A percentile compares a stretch with the other conserved stretches of the same genome.
Conservation (phyloP, 1,284 basidiomycete species). For the Cutaneotrichosporon sp. region DNA sequence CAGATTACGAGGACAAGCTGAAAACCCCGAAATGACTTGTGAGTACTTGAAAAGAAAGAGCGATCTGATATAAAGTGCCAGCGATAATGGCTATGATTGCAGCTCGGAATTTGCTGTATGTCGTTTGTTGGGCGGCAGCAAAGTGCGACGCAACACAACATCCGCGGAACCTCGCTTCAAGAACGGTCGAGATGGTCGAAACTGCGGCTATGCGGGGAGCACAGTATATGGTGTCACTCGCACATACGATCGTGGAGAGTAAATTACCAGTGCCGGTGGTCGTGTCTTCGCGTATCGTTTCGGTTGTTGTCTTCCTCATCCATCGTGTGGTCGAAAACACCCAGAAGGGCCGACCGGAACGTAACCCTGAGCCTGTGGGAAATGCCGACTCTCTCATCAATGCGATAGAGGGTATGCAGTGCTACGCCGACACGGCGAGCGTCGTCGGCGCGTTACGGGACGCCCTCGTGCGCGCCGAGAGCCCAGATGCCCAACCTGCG, state of each 20-base stretch:
- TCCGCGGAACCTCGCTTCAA: neutral
- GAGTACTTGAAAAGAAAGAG: too few species aligned
- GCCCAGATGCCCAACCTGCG: neutral
- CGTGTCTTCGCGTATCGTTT: neutral
- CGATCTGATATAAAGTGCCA: too few species aligned
- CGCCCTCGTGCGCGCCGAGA: neutral
- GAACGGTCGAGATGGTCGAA: neutral
- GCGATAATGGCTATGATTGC: neutral
- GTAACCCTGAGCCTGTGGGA: neutral
- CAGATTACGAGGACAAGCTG: too few species aligned
- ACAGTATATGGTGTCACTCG: neutral
- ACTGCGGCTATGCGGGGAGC: neutral
- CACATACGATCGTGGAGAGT: neutral
- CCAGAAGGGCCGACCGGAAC: neutral
- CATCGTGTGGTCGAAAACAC: neutral
- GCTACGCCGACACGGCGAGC: neutral
- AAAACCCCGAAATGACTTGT: neutral
- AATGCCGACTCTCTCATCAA: neutral
- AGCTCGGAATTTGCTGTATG: neutral
- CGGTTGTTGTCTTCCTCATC: neutral
- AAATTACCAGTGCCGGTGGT: neutral
- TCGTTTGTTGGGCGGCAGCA: slow-evolving; percentile 3
- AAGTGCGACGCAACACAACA: neutral
- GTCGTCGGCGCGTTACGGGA: neutral
- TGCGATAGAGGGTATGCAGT: neutral